Conservation (phyloP, 192 early-diverging fungal genomes). For the Backusella australiensis region DNA sequence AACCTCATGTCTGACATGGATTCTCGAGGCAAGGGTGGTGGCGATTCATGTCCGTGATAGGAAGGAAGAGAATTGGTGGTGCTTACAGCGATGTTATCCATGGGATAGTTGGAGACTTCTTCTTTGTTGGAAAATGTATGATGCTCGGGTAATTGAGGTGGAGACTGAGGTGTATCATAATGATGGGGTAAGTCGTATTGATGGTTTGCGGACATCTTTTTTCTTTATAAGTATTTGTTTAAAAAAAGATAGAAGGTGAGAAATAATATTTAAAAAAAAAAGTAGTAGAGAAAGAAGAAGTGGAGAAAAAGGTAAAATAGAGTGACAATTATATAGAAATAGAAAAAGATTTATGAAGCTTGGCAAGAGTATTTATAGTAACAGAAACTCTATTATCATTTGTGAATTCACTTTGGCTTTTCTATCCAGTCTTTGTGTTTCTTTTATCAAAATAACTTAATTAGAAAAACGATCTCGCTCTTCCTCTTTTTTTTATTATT, state of each 20-base stretch:
- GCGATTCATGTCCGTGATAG: background rate
- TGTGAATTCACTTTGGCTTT: background rate
- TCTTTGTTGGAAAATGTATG: background rate
- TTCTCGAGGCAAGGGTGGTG: background rate
- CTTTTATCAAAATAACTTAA: background rate
- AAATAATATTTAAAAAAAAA: background rate
- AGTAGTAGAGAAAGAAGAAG: background rate
- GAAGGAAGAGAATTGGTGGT: background rate
- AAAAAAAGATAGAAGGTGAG: background rate
- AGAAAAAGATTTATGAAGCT: background rate
- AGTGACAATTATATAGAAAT: background rate
- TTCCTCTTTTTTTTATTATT: background rate
- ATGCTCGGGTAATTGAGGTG: background rate
- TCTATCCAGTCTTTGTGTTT: background rate
- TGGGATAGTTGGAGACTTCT: background rate
- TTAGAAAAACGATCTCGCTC: background rate
- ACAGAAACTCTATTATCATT: background rate
- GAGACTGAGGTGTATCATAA: background rate
- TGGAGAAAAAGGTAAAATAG: background rate
- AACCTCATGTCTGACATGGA: constrained; percentile 10
- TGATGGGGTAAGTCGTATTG: background rate
- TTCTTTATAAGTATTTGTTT: background rate
- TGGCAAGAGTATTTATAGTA: constrained; percentile 2
- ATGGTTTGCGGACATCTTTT: background rate
- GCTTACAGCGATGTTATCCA: background rate